Evolutionary conservation across 768 basidiomycete species (phyloP).

Genomic region (Favolaschia claudopus): DNA sequence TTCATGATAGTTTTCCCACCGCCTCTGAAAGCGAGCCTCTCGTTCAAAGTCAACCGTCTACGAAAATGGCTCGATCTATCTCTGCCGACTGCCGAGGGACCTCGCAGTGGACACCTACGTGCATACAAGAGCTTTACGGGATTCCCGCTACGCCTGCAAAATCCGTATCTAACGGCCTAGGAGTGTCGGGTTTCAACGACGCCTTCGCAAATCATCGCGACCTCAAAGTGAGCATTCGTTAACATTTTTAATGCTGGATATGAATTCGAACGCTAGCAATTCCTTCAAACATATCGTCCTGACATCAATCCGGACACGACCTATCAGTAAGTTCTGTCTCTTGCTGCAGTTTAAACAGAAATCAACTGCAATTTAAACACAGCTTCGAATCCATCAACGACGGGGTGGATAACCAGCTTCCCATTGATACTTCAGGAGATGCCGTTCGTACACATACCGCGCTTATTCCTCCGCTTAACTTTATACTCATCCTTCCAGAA

Average conservation of each 20-base stretch:
- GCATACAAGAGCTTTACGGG: neutral
- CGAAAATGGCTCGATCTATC: neutral
- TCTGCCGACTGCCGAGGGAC: neutral
- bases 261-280: too few species aligned
- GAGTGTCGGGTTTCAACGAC: neutral
- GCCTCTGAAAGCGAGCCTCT: neutral
- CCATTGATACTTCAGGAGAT: neutral
- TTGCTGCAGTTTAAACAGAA: too few species aligned
- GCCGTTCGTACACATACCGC: neutral
- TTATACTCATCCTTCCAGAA: neutral
- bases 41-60: neutral
- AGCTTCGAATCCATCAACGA: neutral
- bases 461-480: too few species aligned
- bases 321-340: too few species aligned
- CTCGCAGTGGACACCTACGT: neutral
- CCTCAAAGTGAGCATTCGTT: neutral
- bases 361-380: neutral
- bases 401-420: slow-evolving; percentile 7
- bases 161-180: neutral
- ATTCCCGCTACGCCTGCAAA: neutral
- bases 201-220: slow-evolving; percentile 1
- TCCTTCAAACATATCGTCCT: neutral
- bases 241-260: too few species aligned
- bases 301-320: slow-evolving; percentile 9
- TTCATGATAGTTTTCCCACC: neutral